Base-by-base conservation (phyloP, 352 stramenopile species). In the Blastocystis sp. region DNA sequence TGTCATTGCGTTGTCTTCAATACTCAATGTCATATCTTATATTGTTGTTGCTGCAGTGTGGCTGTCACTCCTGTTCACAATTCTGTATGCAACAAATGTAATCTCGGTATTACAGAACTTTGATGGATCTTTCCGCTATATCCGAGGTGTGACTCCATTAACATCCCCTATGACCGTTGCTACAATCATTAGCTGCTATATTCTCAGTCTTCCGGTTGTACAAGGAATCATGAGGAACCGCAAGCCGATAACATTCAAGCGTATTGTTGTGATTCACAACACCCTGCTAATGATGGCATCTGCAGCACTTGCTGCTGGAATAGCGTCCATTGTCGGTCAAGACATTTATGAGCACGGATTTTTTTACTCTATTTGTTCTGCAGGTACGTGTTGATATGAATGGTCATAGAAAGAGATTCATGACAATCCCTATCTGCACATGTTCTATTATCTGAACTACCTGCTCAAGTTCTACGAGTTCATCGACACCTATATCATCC, bases 391-490 rank as follows among this genome's bases (percentile, higher is more conserved):
- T 26, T 39, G 55, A 24, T 76, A 9, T 1, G 4, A 73, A 16
- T 11, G 37, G 8, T 73, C 39, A 37, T 0, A 73, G 3, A 6
- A 73, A 87, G 78, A 89, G 11, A 26, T 56, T 2, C 78, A 89
- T 43, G 45, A 89, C 66, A 89, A 89, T 78, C 16, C 63, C 2
- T 89, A 78, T 43, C 59, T 89, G 24, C 78, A 89, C 39, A 16
- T 89, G 3, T 68, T 89, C n/a, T 89, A 89, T 16, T 89, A 89
- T 30, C 26, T 89, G 41, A 89, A 89, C 70, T 91, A 91, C 34
- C 30, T 89, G 45, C 37, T 65, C 43, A 91, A 91, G 75, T 91
- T 73, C 79, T 91, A 91, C 53, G 90, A 91, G 73, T 90, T 90
- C 47, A 39, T 90, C 4, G 90, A 91, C 63, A 91, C 56, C 18